Percentiles rank a stretch among this genome's conserved stretches.
phyloP scores from a whole-genome alignment of 176 grass and related monocot species.

The Leersia perrieri region DNA sequence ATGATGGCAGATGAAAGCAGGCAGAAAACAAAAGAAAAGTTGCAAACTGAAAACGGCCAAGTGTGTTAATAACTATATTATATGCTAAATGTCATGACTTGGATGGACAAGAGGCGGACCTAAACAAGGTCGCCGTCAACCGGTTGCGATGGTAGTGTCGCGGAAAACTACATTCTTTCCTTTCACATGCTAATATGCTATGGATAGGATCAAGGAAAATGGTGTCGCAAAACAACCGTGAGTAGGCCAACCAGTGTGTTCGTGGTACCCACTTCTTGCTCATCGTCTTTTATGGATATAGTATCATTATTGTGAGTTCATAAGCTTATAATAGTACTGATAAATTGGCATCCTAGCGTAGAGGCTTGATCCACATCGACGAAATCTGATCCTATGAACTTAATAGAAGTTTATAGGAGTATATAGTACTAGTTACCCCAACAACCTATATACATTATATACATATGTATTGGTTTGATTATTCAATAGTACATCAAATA shows the following conservation, averaged over 20 bases:
- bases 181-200: not conserved
- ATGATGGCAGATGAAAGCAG: not conserved
- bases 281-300: not conserved
- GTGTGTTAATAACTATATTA: not conserved
- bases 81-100: conserved; percentile 20
- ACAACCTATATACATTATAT: too few species aligned
- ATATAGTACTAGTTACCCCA: not conserved
- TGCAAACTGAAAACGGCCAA: conserved; percentile 22
- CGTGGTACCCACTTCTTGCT: not conserved
- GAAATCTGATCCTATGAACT: not conserved
- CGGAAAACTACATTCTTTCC: not conserved
- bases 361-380: not conserved
- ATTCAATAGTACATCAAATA: not conserved
- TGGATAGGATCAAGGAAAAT: not conserved
- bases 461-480: too few species aligned
- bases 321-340: too few species aligned
- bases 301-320: not conserved
- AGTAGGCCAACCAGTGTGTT: not conserved
- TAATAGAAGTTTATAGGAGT: not conserved
- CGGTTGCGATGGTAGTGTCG: not conserved
- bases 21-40: not conserved
- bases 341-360: not conserved
- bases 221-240: not conserved
- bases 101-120: not conserved
- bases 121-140: conserved; percentile 14